These are phyloP conservation scores for Ustilago xerochloae DNA, from an alignment of 1,284 basidiomycete genomes.

Conservation along the genomic window DNA sequence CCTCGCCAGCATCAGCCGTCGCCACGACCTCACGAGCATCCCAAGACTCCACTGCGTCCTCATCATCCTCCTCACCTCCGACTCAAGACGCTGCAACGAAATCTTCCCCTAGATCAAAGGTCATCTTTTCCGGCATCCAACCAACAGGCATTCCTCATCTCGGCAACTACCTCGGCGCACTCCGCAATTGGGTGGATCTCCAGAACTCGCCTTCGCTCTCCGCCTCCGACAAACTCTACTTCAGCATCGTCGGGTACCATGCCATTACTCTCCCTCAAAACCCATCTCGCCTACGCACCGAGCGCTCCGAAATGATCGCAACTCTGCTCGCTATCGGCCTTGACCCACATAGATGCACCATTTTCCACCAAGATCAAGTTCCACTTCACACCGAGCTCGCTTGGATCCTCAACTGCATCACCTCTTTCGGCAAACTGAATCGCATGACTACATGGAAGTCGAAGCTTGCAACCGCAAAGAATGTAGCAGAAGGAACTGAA, in stretches of 20 bases:
- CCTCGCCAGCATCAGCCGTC: not conserved
- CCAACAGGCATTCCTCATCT: slow-evolving; percentile 88
- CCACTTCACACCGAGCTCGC: slow-evolving; percentile 86
- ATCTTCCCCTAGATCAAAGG: slow-evolving; percentile 6
- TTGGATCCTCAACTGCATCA: slow-evolving; percentile 88
- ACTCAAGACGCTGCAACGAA: not conserved
- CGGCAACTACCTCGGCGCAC: slow-evolving; percentile 91
- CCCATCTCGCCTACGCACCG: slow-evolving; percentile 38
- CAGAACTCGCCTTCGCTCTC: slow-evolving; percentile 74
- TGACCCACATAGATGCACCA: slow-evolving; percentile 78
- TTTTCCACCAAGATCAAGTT: slow-evolving; percentile 93
- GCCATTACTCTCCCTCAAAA: slow-evolving; percentile 69
- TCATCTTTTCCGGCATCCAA: slow-evolving; percentile 84
- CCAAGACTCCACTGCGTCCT: not conserved
- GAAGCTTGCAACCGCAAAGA: slow-evolving; percentile 79
- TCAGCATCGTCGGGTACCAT: slow-evolving; percentile 81
- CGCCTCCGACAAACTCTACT: slow-evolving; percentile 73
- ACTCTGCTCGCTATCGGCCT: slow-evolving; percentile 86
- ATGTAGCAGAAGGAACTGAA: slow-evolving; percentile 76
- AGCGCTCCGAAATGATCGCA: slow-evolving; percentile 81
- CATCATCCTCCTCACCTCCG: not conserved
- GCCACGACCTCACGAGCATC: not conserved
- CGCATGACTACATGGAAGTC: slow-evolving; percentile 98
- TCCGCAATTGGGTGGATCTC: slow-evolving; percentile 86
- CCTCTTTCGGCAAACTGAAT: slow-evolving; percentile 82